Evolutionary conservation across 1,284 basidiomycete species (phyloP).

Genomic region (Cutaneotrichosporon mucoides): DNA sequence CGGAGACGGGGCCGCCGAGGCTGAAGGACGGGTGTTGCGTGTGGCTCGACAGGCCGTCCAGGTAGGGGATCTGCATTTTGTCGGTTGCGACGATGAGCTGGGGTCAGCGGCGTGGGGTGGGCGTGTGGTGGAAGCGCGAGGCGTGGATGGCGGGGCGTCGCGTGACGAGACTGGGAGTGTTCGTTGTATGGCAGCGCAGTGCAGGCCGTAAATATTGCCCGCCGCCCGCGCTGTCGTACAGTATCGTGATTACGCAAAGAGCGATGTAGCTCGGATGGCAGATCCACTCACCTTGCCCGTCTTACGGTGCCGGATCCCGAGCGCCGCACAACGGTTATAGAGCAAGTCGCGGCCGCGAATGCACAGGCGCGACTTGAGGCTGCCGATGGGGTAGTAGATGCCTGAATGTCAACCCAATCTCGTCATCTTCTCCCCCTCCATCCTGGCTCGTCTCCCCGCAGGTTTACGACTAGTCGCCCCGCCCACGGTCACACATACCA

Average conservation of each 20-base stretch:
- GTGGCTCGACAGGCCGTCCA: slow-evolving; percentile 65
- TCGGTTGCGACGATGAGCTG: slow-evolving; percentile 69
- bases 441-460: too few species aligned
- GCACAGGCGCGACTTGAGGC: slow-evolving; percentile 82
- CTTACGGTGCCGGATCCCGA: slow-evolving; percentile 66
- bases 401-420: slow-evolving; percentile 1
- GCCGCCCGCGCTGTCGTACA: too few species aligned
- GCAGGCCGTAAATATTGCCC: too few species aligned
- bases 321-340: slow-evolving; percentile 68
- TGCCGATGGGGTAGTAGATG: slow-evolving; percentile 66
- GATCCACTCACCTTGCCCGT: slow-evolving; percentile 62
- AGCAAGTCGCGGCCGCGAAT: slow-evolving; percentile 80
- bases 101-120: not conserved
- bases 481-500: slow-evolving; percentile 51
- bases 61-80: slow-evolving; percentile 62
- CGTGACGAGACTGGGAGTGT: too few species aligned
- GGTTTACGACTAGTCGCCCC: too few species aligned
- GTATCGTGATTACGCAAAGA: too few species aligned
- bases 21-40: slow-evolving; percentile 50
- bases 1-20: slow-evolving; percentile 3
- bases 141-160: too few species aligned
- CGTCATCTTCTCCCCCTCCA: too few species aligned
- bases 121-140: too few species aligned
- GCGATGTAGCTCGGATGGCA: not conserved
- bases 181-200: too few species aligned